Conservation (phyloP, 495 filamentous ascomycete genomes). For the Aspergillus biplanus region DNA sequence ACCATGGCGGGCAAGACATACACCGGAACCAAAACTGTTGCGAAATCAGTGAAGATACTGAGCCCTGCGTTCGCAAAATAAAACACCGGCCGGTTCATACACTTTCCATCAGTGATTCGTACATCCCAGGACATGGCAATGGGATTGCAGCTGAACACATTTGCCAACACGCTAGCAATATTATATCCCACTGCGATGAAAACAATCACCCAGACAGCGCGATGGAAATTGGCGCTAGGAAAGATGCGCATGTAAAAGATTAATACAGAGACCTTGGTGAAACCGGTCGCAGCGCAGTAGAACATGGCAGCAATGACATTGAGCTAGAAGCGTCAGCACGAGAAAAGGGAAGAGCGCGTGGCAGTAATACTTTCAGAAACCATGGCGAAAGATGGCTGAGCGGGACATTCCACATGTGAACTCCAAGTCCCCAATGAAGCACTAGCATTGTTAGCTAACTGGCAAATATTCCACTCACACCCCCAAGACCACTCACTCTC, state of each 20-base stretch:
- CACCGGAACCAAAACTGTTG: conserved; percentile 43
- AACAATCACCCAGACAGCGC: conserved; percentile 35
- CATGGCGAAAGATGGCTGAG: conserved; percentile 11
- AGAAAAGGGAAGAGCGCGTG: neutral
- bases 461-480: neutral
- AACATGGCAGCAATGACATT: conserved; percentile 30
- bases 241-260: conserved; percentile 55
- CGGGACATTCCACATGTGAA: conserved; percentile 22
- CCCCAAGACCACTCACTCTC: conserved; percentile 25
- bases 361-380: conserved; percentile 19
- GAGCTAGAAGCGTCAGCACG: conserved; percentile 8
- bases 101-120: conserved; percentile 27
- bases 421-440: conserved; percentile 22
- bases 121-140: conserved; percentile 37
- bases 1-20: conserved; percentile 21
- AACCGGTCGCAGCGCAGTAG: conserved; percentile 43
- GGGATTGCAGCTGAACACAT: conserved; percentile 38
- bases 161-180: conserved; percentile 39
- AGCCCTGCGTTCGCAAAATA: conserved; percentile 43
- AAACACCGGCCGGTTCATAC: conserved; percentile 36
- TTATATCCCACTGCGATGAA: conserved; percentile 41
- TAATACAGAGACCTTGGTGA: conserved; percentile 48
- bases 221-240: conserved; percentile 39
- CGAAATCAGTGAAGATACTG: conserved; percentile 42
- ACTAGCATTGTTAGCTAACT: conserved; percentile 16